These are phyloP conservation scores for Collybiopsis luxurians DNA, from an alignment of 768 basidiomycete genomes.

Conservation along the genomic window DNA sequence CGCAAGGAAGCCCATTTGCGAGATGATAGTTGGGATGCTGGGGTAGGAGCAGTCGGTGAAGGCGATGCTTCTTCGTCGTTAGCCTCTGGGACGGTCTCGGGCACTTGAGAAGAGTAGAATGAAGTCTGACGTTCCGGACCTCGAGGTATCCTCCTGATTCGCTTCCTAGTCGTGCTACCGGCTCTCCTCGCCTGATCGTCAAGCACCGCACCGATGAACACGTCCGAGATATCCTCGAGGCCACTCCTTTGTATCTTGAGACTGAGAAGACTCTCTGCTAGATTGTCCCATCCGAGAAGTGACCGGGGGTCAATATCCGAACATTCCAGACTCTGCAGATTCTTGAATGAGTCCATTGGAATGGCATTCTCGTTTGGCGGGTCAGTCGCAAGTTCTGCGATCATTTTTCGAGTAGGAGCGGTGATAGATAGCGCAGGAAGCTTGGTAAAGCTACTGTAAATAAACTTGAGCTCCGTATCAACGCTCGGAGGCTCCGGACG, in stretches of 20 bases:
- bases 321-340: conserved; percentile 72
- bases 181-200: conserved; percentile 69
- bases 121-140: conserved; percentile 39
- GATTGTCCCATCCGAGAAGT: conserved; percentile 79
- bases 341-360: conserved; percentile 85
- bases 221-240: conserved; percentile 73
- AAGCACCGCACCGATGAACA: conserved; percentile 77
- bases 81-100: conserved; percentile 57
- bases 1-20: conserved; percentile 75
- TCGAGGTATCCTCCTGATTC: conserved; percentile 41
- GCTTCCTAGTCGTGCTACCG: conserved; percentile 47
- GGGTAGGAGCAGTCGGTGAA: conserved; percentile 11
- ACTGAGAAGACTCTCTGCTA: conserved; percentile 67
- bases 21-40: conserved; percentile 42
- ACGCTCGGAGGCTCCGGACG: conserved; percentile 53
- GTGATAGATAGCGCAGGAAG: conserved; percentile 73
- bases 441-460: conserved; percentile 90
- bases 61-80: conserved; percentile 16
- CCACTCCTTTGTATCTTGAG: conserved; percentile 80
- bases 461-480: conserved; percentile 77
- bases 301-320: conserved; percentile 80
- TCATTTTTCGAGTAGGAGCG: conserved; percentile 61
- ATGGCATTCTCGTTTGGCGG: conserved; percentile 71
- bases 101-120: conserved; percentile 48
- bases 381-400: conserved; percentile 68